Evolutionary conservation across 768 basidiomycete species (phyloP).

Genomic region (Trametes villosa): DNA sequence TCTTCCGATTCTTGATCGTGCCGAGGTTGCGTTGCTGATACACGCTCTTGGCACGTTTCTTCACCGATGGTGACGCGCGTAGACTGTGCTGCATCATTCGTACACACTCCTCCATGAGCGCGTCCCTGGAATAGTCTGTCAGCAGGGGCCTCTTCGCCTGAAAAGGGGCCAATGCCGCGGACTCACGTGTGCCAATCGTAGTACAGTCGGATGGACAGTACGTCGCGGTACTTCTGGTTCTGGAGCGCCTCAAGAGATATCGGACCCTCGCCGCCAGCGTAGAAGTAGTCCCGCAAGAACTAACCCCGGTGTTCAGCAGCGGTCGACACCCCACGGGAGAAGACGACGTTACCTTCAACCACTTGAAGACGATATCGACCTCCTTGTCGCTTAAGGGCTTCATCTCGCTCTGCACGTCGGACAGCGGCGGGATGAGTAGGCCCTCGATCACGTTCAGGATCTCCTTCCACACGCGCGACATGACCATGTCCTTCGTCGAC

Average conservation of each 20-base stretch:
- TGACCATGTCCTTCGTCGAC: slow-evolving; percentile 87
- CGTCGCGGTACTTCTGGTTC: slow-evolving; percentile 93
- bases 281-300: slow-evolving; percentile 95
- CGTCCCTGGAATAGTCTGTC: slow-evolving; percentile 53
- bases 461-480: slow-evolving; percentile 96
- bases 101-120: slow-evolving; percentile 93
- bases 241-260: slow-evolving; percentile 85
- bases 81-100: slow-evolving; percentile 92
- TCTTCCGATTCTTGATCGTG: slow-evolving; percentile 93
- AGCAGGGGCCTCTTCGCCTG: neutral
- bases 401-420: slow-evolving; percentile 86
- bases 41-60: slow-evolving; percentile 92
- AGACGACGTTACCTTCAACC: slow-evolving; percentile 75
- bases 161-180: neutral
- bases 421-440: slow-evolving; percentile 88
- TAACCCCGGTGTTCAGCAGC: slow-evolving; percentile 34
- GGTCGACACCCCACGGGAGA: neutral
- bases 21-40: slow-evolving; percentile 93
- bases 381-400: slow-evolving; percentile 93
- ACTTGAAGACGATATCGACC: slow-evolving; percentile 98
- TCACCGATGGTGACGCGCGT: slow-evolving; percentile 71
- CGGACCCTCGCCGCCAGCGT: slow-evolving; percentile 91
- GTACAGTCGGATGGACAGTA: slow-evolving; percentile 87
- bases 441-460: slow-evolving; percentile 84
- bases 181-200: slow-evolving; percentile 95